phyloP scores from a whole-genome alignment of 1,139 yeast species.

The Taphrina pruni region DNA sequence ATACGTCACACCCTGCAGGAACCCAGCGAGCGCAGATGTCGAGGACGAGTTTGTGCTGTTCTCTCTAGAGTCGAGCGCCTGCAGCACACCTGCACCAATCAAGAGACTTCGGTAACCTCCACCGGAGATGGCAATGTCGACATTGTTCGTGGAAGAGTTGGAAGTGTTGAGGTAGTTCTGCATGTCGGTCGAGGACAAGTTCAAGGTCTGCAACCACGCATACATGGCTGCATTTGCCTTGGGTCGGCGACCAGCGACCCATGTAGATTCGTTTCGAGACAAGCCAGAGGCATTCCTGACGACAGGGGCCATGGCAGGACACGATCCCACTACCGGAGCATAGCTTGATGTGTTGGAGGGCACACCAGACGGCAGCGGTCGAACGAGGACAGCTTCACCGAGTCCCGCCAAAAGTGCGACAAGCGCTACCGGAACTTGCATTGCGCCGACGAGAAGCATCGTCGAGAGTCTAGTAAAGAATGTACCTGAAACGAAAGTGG shows the following conservation, averaged over 20 bases:
- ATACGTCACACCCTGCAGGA: slow-evolving; percentile 74
- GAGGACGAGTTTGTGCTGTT: slow-evolving; percentile 60
- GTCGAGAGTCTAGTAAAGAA: background rate
- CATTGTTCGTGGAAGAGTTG: slow-evolving; percentile 23
- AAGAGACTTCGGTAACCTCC: slow-evolving; percentile 88
- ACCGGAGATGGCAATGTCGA: slow-evolving; percentile 77
- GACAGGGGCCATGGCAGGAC: slow-evolving; percentile 12
- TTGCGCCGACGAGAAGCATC: background rate
- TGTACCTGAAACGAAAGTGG: background rate
- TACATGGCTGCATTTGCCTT: slow-evolving; percentile 27
- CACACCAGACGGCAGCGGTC: slow-evolving; percentile 13
- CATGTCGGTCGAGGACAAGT: slow-evolving; percentile 14
- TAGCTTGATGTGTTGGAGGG: slow-evolving; percentile 25
- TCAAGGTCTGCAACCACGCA: slow-evolving; percentile 23
- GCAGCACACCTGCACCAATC: slow-evolving; percentile 75
- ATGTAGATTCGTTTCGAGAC: slow-evolving; percentile 20
- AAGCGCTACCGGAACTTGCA: background rate
- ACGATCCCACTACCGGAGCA: slow-evolving; percentile 24
- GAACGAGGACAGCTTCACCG: slow-evolving; percentile 4
- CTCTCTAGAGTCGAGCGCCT: slow-evolving; percentile 70
- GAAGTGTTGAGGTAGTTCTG: slow-evolving; percentile 16
- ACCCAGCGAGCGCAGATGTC: slow-evolving; percentile 74
- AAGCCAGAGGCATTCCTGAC: slow-evolving; percentile 17
- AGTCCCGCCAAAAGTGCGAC: background rate
- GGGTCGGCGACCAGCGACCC: slow-evolving; percentile 11